Percentiles rank a stretch among this genome's conserved stretches.
These are phyloP conservation scores for Boletus eberwhitei DNA, from an alignment of 768 basidiomycete species.

Conservation along the genomic window DNA sequence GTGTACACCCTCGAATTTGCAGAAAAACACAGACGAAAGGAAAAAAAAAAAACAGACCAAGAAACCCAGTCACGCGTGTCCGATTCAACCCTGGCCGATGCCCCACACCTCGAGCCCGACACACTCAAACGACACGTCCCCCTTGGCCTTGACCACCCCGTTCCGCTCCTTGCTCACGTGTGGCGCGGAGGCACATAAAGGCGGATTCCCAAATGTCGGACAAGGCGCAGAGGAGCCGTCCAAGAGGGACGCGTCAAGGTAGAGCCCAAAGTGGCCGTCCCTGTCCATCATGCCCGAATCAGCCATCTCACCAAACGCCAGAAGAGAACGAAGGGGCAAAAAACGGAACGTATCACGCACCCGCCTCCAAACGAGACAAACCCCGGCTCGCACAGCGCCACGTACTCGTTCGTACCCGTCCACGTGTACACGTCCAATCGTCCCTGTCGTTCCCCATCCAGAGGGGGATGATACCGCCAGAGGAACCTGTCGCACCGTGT, in stretches of 20 bases:
- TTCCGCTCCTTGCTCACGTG: neutral
- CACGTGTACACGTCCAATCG: constrained; percentile 66
- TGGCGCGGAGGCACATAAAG: constrained; percentile 50
- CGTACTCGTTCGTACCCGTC: constrained; percentile 90
- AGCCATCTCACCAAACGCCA: neutral
- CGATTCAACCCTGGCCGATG: constrained; percentile 33
- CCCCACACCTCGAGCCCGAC: constrained; percentile 93
- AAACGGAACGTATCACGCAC: constrained; percentile 41
- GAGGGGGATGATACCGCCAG: constrained; percentile 54
- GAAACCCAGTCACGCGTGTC: no score
- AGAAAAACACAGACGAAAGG: no score
- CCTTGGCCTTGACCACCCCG: constrained; percentile 31
- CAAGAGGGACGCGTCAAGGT: constrained; percentile 76
- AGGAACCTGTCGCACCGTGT: constrained; percentile 56
- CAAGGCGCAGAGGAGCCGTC: constrained; percentile 83
- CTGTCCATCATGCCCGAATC: constrained; percentile 33
- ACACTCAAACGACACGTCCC: constrained; percentile 76
- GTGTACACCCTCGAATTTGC: no score
- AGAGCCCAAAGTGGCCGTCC: constrained; percentile 86
- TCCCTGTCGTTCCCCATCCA: constrained; percentile 17
- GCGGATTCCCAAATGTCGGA: constrained; percentile 85
- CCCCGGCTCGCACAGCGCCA: constrained; percentile 77
- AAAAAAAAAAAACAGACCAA: no score
- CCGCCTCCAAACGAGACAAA: constrained; percentile 92
- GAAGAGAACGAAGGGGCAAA: no score